These are phyloP conservation scores for Nicotiana otophora DNA, from an alignment of 257 asterid species.

Conservation along the genomic window DNA sequence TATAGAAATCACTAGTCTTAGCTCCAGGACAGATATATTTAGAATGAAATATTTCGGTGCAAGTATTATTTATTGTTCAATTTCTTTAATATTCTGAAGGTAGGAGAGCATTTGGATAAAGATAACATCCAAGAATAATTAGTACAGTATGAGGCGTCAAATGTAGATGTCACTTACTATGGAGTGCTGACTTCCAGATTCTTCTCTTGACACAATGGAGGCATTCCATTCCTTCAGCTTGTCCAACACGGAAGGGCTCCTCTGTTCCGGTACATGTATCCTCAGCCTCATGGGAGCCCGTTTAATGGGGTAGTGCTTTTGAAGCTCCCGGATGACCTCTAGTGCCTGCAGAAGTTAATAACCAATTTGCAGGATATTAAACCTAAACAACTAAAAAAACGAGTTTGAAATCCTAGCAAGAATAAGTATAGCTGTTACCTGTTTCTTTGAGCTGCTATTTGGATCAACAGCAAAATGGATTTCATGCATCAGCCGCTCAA, in stretches of 20 bases:
- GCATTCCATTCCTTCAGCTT: conserved; percentile 60
- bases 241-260: conserved; percentile 44
- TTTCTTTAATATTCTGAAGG: not conserved
- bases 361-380: not conserved
- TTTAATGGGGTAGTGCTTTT: conserved; percentile 79
- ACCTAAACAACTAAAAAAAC: not conserved
- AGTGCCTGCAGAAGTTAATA: conserved; percentile 52
- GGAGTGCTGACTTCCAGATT: conserved; percentile 56
- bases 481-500: conserved; percentile 93
- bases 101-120: not conserved
- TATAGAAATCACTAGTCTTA: too few relatives aligned
- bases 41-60: too few relatives aligned
- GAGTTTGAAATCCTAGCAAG: not conserved
- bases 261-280: conserved; percentile 51
- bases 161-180: conserved; percentile 45
- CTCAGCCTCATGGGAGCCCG: conserved; percentile 91
- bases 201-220: conserved; percentile 52
- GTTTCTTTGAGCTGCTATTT: conserved; percentile 89
- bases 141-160: not conserved
- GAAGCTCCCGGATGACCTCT: conserved; percentile 92
- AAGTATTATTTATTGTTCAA: not conserved
- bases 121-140: not conserved
- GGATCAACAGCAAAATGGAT: conserved; percentile 92
- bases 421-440: conserved; percentile 32
- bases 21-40: too few relatives aligned